Evolutionary conservation across 768 basidiomycete genomes (phyloP).

Genomic region (Lepiota venenata): DNA sequence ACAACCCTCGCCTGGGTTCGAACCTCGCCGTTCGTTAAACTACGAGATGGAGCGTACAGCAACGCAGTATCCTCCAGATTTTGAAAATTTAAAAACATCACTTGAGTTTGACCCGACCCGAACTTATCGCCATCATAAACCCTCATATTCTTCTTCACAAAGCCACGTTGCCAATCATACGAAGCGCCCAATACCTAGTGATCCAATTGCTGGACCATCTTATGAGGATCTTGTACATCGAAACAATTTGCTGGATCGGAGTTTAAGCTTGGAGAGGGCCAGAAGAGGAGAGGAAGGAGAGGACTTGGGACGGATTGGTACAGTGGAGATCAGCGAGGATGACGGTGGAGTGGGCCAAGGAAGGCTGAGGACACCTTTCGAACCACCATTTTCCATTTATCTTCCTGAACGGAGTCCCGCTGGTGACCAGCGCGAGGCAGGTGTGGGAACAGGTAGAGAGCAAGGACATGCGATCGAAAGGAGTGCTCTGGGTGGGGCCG

Average conservation of each 20-base stretch:
- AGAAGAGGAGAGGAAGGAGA: neutral
- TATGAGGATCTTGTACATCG: conserved; percentile 32
- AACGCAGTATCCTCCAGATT: neutral
- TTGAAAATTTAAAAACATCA: neutral
- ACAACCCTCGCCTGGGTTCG: neutral
- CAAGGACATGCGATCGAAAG: neutral
- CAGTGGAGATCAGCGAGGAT: neutral
- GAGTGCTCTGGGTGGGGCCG: neutral
- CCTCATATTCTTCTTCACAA: conserved; percentile 6
- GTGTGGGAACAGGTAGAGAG: neutral
- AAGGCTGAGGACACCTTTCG: conserved; percentile 6
- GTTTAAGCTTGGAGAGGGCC: neutral
- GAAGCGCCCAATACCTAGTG: conserved; percentile 15
- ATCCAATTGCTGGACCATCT: conserved; percentile 37
- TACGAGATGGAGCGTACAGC: neutral
- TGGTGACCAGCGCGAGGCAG: neutral
- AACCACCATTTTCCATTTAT: conserved; percentile 2
- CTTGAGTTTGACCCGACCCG: conserved; percentile 9
- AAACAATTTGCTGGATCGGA: conserved; percentile 1
- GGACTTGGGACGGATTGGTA: neutral
- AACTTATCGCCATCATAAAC: conserved; percentile 5
- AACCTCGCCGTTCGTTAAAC: neutral
- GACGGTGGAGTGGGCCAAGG: conserved; percentile 11
- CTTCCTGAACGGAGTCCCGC: neutral
- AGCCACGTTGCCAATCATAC: conserved; percentile 7